A percentile compares a stretch with the other conserved stretches of the same genome.
Conservation (phyloP, 208 protist genomes). For the Trypanosoma melophagium region DNA sequence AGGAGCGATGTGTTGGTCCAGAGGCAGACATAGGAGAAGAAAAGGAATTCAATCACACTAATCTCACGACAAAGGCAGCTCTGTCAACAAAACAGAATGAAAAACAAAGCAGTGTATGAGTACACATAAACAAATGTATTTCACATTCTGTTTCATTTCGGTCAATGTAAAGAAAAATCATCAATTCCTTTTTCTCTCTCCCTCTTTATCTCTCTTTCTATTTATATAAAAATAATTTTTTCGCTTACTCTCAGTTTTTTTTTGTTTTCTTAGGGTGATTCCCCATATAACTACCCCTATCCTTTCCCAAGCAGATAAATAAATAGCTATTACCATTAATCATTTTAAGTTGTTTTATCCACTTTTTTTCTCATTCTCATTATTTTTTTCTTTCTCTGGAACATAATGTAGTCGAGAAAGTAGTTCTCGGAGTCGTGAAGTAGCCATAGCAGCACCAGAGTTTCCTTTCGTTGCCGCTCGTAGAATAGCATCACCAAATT, state of each 20-base stretch:
- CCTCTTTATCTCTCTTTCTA: no score
- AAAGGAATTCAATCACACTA: neutral
- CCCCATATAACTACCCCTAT: neutral
- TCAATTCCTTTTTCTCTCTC: no score
- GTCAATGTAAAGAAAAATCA: no score
- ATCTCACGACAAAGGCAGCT: no score
- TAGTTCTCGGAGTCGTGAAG: conserved; percentile 79
- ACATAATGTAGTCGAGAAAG: conserved; percentile 78
- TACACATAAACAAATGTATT: no score
- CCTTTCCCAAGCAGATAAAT: no score
- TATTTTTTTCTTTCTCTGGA: conserved; percentile 20
- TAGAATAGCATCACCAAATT: conserved; percentile 89
- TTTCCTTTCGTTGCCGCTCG: conserved; percentile 74
- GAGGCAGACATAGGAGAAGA: neutral
- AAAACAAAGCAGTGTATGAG: conserved; percentile 4
- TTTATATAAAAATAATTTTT: no score
- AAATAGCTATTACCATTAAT: no score
- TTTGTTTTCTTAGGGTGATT: no score
- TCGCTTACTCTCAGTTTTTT: no score
- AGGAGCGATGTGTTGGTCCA: conserved; percentile 4
- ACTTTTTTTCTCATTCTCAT: neutral
- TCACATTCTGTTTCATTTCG: no score
- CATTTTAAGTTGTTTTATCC: no score
- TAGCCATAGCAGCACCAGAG: conserved; percentile 53
- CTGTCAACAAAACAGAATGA: conserved; percentile 16